Evolutionary conservation across 2,329 filamentous ascomycete genomes (phyloP).

Genomic region (Venturia nashicola): DNA sequence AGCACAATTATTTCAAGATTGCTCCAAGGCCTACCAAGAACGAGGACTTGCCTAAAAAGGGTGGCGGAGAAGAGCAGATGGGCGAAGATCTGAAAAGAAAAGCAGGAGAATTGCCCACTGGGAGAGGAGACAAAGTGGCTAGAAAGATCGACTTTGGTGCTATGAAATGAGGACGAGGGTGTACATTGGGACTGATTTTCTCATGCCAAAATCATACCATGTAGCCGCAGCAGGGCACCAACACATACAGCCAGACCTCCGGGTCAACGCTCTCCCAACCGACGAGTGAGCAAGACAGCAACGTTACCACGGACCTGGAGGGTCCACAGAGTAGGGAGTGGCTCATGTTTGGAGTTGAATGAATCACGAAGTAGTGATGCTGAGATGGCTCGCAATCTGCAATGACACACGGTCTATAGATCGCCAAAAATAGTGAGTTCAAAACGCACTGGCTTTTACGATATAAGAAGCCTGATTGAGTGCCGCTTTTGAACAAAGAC

Average conservation of each 20-base stretch:
- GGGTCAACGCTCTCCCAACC: neutral
- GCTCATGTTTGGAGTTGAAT: neutral
- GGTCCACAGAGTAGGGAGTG: neutral
- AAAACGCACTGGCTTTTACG: neutral
- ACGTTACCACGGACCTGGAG: neutral
- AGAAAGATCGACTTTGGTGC: conserved; percentile 61
- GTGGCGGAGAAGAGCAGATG: conserved; percentile 60
- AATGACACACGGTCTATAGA: neutral
- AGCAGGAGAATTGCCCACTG: conserved; percentile 54
- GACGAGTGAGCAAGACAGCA: neutral
- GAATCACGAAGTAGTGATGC: neutral
- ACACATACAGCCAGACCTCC: neutral
- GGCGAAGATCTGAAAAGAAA: conserved; percentile 71
- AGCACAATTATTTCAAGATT: conserved; percentile 75
- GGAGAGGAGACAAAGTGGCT: conserved; percentile 61
- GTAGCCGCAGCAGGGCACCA: neutral
- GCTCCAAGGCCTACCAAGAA: conserved; percentile 75
- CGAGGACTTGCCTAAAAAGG: conserved; percentile 68
- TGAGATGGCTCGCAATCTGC: neutral
- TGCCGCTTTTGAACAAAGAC: neutral
- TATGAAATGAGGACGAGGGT: neutral
- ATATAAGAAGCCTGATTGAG: neutral
- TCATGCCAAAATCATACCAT: neutral
- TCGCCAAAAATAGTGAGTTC: neutral
- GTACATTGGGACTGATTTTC: neutral